Base-by-base conservation (phyloP, 441 rosid species). In the Biscutella laevigata region DNA sequence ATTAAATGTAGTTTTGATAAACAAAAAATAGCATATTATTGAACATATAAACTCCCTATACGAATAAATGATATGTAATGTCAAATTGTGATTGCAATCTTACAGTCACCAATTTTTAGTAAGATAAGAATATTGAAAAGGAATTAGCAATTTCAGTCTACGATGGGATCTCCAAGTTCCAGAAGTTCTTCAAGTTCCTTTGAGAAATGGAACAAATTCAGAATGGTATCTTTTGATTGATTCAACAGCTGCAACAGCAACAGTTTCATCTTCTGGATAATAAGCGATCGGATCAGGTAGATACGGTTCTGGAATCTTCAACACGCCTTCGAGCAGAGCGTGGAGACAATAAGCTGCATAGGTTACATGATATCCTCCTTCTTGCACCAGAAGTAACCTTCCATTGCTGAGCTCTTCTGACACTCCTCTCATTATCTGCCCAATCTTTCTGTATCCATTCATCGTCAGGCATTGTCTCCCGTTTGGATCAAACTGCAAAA, bases 301-400 rank as follows among this genome's bases (percentile, higher is more conserved):
- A 11, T 75, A 50, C 36, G 82, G 71, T 24, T 25, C 53, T 4
- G 74, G 79, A 57, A 81, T 80, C 71, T 74, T 45, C 8, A 90
- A 84, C 42, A 79, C 78, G 13, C 97, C 97, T 77, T 86, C 95
- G 17, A 86, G 83, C 39, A 78, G 71, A 12, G 95, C 91, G 24
- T 90, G 97, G 48, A 90, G 79, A 57, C 97, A 86, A 53, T 82
- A 90, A 8, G 95, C 95, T 15, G 95, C 79, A 73, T 86, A 90
- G 17, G 95, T 86, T 22, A 90, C 71, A 42, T 84, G 88, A 70
- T 90, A 90, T 35, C 94, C 95, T 1, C 98, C 94, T 81, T 90
- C 97, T 73, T 90, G 97, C 48, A 86, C 95, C 33, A 86, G 68
- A 39, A 90, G 89, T 61, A 89, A 64, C 36, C 80, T 74, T 38